Evolutionary conservation across 495 filamentous ascomycete genomes (phyloP).

Genomic region (Acidiella bohemica): DNA sequence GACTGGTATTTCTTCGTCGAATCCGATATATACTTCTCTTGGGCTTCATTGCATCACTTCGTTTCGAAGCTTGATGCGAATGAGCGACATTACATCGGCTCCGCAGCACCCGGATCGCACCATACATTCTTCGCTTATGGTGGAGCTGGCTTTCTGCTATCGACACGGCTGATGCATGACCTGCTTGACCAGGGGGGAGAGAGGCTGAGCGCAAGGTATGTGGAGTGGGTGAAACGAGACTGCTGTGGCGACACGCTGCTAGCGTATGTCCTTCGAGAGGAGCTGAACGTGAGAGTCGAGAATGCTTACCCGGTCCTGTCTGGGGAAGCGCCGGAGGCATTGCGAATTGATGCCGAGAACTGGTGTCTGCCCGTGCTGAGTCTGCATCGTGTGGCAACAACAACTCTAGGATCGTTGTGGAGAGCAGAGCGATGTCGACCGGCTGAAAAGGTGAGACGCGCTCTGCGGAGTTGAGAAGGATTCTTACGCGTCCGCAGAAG

Average conservation of each 20-base stretch:
- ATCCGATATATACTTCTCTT: conserved; percentile 51
- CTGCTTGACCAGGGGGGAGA: background rate
- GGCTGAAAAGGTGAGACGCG: too few relatives aligned
- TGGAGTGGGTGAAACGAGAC: background rate
- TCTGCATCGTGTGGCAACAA: background rate
- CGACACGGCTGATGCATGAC: background rate
- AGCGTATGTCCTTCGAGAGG: background rate
- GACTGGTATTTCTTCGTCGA: conserved; percentile 59
- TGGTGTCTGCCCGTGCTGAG: background rate
- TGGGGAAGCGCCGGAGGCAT: background rate
- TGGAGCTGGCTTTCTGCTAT: background rate
- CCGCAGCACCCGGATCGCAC: conserved; percentile 22
- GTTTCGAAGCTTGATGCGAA: conserved; percentile 35
- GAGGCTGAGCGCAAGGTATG: background rate
- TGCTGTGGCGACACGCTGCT: background rate
- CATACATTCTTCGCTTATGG: background rate
- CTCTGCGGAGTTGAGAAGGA: too few relatives aligned
- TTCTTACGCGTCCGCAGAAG: background rate
- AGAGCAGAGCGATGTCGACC: background rate
- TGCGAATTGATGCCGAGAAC: background rate
- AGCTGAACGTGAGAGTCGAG: background rate
- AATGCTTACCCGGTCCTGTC: background rate
- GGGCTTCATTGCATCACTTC: conserved; percentile 45
- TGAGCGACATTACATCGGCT: conserved; percentile 41
- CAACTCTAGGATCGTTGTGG: background rate